These are phyloP conservation scores for Hsuehochloa calcarea DNA, from an alignment of 176 grass and related monocot species.

Conservation along the genomic window DNA sequence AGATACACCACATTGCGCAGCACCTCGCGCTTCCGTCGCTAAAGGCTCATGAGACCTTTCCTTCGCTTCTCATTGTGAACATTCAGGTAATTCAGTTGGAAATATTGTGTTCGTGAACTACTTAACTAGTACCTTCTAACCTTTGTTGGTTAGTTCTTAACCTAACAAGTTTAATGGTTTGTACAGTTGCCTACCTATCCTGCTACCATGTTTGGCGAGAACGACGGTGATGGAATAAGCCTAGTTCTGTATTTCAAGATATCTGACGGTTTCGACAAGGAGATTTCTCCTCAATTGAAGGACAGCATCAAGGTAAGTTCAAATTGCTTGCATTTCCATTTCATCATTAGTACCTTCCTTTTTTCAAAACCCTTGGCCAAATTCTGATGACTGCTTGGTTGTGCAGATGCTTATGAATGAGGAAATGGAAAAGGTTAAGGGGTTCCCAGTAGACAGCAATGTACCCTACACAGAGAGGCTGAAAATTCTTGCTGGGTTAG, in stretches of 20 bases:
- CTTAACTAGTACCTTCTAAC: neutral
- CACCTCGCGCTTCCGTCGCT: constrained; percentile 64
- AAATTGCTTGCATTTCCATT: neutral
- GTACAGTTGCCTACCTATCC: constrained; percentile 79
- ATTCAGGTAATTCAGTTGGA: constrained; percentile 70
- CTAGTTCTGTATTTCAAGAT: constrained; percentile 91
- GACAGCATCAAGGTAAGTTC: constrained; percentile 72
- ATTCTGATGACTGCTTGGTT: constrained; percentile 12
- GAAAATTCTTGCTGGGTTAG: constrained; percentile 82
- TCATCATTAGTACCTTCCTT: neutral
- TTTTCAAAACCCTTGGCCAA: neutral
- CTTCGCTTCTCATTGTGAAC: constrained; percentile 79
- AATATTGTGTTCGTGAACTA: neutral
- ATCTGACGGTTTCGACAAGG: constrained; percentile 79
- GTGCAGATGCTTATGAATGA: constrained; percentile 70
- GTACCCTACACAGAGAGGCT: constrained; percentile 78
- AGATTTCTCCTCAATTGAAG: constrained; percentile 61
- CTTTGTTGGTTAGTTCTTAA: constrained; percentile 3
- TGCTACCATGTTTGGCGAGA: constrained; percentile 71
- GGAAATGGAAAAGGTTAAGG: constrained; percentile 80
- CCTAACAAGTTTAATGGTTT: constrained; percentile 26
- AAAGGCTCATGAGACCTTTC: constrained; percentile 64
- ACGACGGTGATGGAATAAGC: constrained; percentile 78
- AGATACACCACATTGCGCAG: constrained; percentile 87
- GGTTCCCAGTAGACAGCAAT: constrained; percentile 65